Base-by-base conservation (phyloP, 2,329 filamentous ascomycete genomes). In the Arthrocladium fulminans region DNA sequence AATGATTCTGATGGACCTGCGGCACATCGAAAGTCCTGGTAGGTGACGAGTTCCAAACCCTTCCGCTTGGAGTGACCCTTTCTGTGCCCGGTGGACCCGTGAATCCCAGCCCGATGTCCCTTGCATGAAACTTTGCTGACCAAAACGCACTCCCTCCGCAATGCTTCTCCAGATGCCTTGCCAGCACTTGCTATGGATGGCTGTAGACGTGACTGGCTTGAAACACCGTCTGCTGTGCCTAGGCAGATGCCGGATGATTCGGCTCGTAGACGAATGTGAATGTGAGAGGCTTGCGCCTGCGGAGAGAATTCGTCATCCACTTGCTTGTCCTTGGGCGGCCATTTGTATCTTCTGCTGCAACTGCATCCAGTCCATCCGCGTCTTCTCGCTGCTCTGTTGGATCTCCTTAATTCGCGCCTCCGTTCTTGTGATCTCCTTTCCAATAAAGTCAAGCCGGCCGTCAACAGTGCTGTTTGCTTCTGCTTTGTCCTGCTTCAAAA, bases 391-490 rank as follows among this genome's bases (percentile, higher is more conserved):
- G 65, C 79, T 78, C 22, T 77, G 74, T 58, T 85, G 76, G 43
- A 81, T 73, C 20, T 76, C 77, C 54, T 75, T 70, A 55, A 86
- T 84, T 60, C 81, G 78, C 40, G 70, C 72, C 61, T 86, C 83
- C 43, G 85, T 76, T 22, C 83, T 74, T 61, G 80, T 79, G 62
- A 97, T 92, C 64, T 98, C 90, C 61, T 90, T 87, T 56, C 83
- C 78, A 57, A 98, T 98, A 62, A 90, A 97, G 57, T 95, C 88
- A 44, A 98, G 67, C 20, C 92, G 81, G 17, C 87, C 87, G 59
- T 94, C 88, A 15, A 98, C 92, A 0, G 88, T 89, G 73, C 86
- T 84, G 56, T 88, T 81, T 0, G 92, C 92, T 65, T 98, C 92
- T 1, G 80, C 72, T 66, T 86, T 89, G 50, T 97, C 92, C 67